Evolutionary conservation across 208 protist species (phyloP), one percentile per base, ranked within the genome.

Genomic region (Zelonia costaricensis): DNA sequence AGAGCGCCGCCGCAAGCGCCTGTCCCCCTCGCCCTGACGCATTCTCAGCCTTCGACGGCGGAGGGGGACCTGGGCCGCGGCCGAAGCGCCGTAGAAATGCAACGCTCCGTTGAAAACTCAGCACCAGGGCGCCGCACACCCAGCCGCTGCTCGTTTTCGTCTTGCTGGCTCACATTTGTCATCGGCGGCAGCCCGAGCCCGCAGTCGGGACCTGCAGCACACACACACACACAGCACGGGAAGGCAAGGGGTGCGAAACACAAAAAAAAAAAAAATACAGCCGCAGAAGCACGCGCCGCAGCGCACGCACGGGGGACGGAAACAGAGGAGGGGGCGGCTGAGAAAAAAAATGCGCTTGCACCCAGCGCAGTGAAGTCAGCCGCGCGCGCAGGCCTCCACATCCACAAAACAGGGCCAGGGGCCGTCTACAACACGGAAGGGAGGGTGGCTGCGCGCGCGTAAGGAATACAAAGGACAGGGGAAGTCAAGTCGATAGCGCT

Each of bases 401-500:
- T 46, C 42, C 42, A 46, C 13, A 56, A 56, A 27, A 42, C 10
- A 42, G 22, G 7, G 55, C 3, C 30, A 39, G 49, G n/a, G n/a
- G 52, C 51, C 27, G 15, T 44, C 5, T 33, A 51, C 33, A 45
- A 48, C 55, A 45, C 30, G 48, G 48, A 33, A 54, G n/a, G 40
- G n/a, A 27, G 30, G 1, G 18, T 13, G 16, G 9, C 8, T 42
- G 45, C 20, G 43, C 36, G 15, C 36, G 36, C 10, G 36, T 15
- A 67, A 59, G 25, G 10, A 68, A 39, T n/a, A 8, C 46, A 43
- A 7, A 39, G 16, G 27, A 61, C 12, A 27, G n/a, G n/a, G n/a
- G 27, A 62, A 49, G 15, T 16, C 10, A 42, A 9, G 36, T 42
- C 15, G 15, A 42, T 9, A 42, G 36, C 36, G 36, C 36, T 42